Evolutionary conservation across 257 asterid species (phyloP).

Genomic region (Nemophila menziesii): DNA sequence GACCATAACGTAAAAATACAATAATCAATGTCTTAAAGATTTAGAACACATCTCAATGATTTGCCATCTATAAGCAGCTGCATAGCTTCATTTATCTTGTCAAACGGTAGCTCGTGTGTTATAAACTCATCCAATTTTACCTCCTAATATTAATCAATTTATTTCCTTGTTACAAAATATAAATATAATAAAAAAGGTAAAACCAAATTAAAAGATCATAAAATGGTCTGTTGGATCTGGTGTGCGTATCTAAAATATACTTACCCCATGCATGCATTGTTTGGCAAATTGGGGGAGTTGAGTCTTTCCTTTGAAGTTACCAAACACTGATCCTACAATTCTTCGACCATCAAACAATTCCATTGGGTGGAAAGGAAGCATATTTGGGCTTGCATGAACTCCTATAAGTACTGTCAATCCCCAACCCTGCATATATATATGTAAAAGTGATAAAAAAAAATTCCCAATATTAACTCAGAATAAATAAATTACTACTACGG

Average conservation of each 20-base stretch:
- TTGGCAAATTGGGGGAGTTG: slow-evolving; percentile 61
- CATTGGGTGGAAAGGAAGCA: slow-evolving; percentile 90
- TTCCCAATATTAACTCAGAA: too few relatives aligned
- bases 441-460: too few relatives aligned
- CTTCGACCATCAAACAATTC: slow-evolving; percentile 76
- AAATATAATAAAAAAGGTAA: neutral
- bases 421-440: slow-evolving; percentile 55
- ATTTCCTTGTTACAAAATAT: neutral
- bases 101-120: slow-evolving; percentile 64
- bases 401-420: slow-evolving; percentile 69
- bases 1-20: too few relatives aligned
- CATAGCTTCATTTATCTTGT: slow-evolving; percentile 58
- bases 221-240: neutral
- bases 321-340: slow-evolving; percentile 65
- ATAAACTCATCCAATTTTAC: slow-evolving; percentile 83
- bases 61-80: slow-evolving; percentile 61
- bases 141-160: slow-evolving; percentile 25
- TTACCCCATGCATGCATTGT: slow-evolving; percentile 65
- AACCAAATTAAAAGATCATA: neutral
- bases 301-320: slow-evolving; percentile 82
- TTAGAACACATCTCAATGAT: slow-evolving; percentile 73
- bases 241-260: neutral
- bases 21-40: slow-evolving; percentile 19
- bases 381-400: slow-evolving; percentile 55
- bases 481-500: too few relatives aligned